Evolutionary conservation across 2,329 filamentous ascomycete species (phyloP).

Genomic region (Didymella lethalis): DNA sequence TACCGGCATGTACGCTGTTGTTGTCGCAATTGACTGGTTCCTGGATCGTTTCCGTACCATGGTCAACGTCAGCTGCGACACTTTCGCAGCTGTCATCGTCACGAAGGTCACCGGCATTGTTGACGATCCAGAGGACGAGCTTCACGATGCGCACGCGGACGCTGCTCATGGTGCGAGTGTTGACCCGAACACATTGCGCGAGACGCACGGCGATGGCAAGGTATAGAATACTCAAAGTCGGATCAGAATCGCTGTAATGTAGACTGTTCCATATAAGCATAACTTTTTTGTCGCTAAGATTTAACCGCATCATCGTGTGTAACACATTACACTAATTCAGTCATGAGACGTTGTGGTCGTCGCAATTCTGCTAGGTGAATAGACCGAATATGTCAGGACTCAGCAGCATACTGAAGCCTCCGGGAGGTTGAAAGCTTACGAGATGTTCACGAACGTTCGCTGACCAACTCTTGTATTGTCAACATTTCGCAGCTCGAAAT

Average conservation of each 20-base stretch:
- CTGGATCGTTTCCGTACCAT: slow-evolving; percentile 64
- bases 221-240: background rate
- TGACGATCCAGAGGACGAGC: slow-evolving; percentile 28
- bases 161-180: slow-evolving; percentile 8
- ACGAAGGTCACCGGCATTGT: slow-evolving; percentile 51
- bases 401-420: background rate
- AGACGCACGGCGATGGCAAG: slow-evolving; percentile 21
- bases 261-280: background rate
- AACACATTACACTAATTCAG: background rate
- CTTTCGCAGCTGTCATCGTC: slow-evolving; percentile 55
- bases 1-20: slow-evolving; percentile 61
- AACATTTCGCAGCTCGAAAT: background rate
- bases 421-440: background rate
- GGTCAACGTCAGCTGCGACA: slow-evolving; percentile 61
- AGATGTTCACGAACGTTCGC: background rate
- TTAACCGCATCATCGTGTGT: background rate
- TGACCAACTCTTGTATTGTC: background rate
- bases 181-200: slow-evolving; percentile 19
- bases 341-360: background rate
- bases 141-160: slow-evolving; percentile 23
- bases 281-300: background rate
- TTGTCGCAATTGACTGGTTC: slow-evolving; percentile 64
- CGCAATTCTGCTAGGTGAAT: background rate
- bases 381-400: too few relatives aligned
- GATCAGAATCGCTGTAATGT: background rate